Percentiles rank a stretch among this genome's conserved stretches.
Conservation (phyloP, 331 rosid species). For the Stylosanthes scabra region DNA sequence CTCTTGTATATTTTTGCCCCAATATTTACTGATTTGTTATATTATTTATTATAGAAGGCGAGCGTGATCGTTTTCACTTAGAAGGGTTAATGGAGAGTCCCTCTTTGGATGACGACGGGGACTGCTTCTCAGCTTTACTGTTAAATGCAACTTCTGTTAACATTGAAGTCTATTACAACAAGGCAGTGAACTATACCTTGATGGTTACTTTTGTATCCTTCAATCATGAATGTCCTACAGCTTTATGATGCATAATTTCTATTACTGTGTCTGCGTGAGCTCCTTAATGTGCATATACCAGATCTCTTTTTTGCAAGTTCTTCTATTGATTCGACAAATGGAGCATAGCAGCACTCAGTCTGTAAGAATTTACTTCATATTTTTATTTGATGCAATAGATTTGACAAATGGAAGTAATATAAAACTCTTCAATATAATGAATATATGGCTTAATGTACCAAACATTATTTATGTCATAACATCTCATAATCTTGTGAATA, state of each 20-base stretch:
- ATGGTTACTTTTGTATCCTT: slow-evolving; percentile 99
- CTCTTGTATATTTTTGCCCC: slow-evolving; percentile 12
- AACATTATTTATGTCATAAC: slow-evolving; percentile 12
- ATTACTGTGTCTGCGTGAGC: slow-evolving; percentile 26
- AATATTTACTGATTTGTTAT: slow-evolving; percentile 31
- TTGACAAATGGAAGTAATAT: slow-evolving; percentile 23
- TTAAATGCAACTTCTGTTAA: slow-evolving; percentile 92
- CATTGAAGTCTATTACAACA: slow-evolving; percentile 91
- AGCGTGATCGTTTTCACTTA: slow-evolving; percentile 74
- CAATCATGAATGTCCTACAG: slow-evolving; percentile 25
- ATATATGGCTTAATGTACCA: slow-evolving; percentile 20
- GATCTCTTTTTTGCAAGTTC: slow-evolving; percentile 98
- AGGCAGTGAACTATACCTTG: slow-evolving; percentile 98
- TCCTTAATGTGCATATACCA: slow-evolving; percentile 63
- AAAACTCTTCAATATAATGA: slow-evolving; percentile 16
- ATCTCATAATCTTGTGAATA: slow-evolving; percentile 2
- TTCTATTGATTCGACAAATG: slow-evolving; percentile 96
- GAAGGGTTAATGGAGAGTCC: slow-evolving; percentile 98
- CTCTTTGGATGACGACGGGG: slow-evolving; percentile 82
- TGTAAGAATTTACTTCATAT: slow-evolving; percentile 57
- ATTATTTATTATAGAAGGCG: slow-evolving; percentile 65
- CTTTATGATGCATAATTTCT: slow-evolving; percentile 37
- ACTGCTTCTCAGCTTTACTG: slow-evolving; percentile 88
- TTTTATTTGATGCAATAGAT: slow-evolving; percentile 24
- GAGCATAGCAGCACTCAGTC: slow-evolving; percentile 99